Evolutionary conservation across 1,284 basidiomycete genomes (phyloP), one percentile per base, ranked within the genome.

Genomic region (Trametes versicolor): DNA sequence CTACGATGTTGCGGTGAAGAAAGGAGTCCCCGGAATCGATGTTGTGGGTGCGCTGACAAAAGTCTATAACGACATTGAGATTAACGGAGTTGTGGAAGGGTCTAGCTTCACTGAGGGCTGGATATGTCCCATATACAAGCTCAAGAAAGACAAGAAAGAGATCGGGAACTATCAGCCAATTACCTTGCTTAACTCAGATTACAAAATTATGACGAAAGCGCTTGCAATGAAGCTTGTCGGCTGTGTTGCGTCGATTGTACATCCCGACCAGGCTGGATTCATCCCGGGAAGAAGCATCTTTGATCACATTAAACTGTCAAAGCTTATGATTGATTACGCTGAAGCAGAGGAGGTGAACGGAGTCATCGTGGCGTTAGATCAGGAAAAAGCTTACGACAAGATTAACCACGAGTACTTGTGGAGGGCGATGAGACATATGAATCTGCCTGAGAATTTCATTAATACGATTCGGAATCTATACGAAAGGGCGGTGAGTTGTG

Each of bases 61-160:
- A 23, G 43, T 47, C 4, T 47, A 21, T 13, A 21, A 47, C 6
- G 43, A 47, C 43, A 47, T 47, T 8, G n/a, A 2, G 2, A 6
- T 12, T 8, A 6, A 36, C 19, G 69, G 71, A 0, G 57, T 67
- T 0, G 43, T 48, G 8, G 13, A 25, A 2, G 4, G 29, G 0
- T 67, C 70, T 0, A 32, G 63, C 12, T 76, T 78, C 58, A 54
- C 74, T 0, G 56, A 69, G 5, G 78, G 78, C 4, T 76, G 76
- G 74, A 74, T 80, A 64, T 75, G 74, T 65, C 77, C 73, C 0
- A 58, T 79, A 2, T 77, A 75, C 58, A 80, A 80, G 63, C 41
- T 43, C 5, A 78, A 80, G 62, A 72, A 72, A 17, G 70, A 75
- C 29, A 37, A 49, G 12, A 48, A 39, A 0, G 64, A 73, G 1